Evolutionary conservation across 257 asterid species (phyloP), one percentile per base, ranked within the genome.

Genomic region (Fraxinus anomala): DNA sequence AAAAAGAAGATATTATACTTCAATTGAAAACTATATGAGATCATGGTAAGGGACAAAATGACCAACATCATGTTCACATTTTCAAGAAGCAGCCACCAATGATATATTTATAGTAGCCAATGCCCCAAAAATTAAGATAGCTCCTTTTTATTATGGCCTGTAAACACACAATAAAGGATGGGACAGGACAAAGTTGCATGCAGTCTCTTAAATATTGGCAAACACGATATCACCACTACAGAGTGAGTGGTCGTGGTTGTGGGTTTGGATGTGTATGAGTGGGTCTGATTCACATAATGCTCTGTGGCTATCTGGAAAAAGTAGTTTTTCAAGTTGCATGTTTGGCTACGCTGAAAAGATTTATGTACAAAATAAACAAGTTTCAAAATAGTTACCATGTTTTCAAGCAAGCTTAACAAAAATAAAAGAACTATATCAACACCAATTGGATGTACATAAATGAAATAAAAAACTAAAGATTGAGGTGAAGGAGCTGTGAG

Each of bases 401-500:
- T 51, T 51, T 17, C 10, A 3, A 44, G 54, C 6, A 44, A 13
- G 6, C 19, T 44, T 44, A 44, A 44, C 5, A 14, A 44, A 40
- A 13, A 44, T 44, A 13, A 44, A 44, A 44, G 14, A 3, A 14
- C 19, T 12, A 44, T 13, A 44, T 44, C 1, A 13, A 44, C 54
- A 44, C 6, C n/a, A 44, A 13, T 1, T 3, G 54, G 6, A 51
- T 51, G 63, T 14, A 61, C 1, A 61, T 23, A 61, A 21, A 54
- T n/a, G 24, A 54, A 54, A 1, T 19, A 9, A 63, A 59, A 63
- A 21, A 21, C 19, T 8, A 21, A 2, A 8, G 33, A 24, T 24
- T 61, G 16, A 63, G 40, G 76, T 31, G 72, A 69, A 80, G 80
- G 79, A 70, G 65, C 51, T 28, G 67, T 30, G 80, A 78, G 81